A percentile compares a stretch with the other conserved stretches of the same genome.
These are phyloP conservation scores for Trichoderma gracile DNA, from an alignment of 2,329 filamentous ascomycete species.

Conservation along the genomic window DNA sequence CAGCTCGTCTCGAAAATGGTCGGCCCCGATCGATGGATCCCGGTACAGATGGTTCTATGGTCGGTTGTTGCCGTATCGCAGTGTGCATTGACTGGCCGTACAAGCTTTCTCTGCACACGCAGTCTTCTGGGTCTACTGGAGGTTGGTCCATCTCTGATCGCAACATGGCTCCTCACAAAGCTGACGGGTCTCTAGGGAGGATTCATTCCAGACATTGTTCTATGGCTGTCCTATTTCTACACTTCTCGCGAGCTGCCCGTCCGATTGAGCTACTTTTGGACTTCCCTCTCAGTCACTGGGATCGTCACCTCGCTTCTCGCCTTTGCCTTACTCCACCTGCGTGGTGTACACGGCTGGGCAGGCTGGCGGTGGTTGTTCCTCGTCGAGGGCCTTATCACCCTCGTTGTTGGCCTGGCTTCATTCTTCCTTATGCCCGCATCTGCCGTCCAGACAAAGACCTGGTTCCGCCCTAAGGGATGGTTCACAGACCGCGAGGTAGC, in stretches of 20 bases:
- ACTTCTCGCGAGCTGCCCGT: constrained; percentile 13
- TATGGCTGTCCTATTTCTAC: constrained; percentile 16
- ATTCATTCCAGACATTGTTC: constrained; percentile 18
- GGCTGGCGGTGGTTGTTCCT: constrained; percentile 19
- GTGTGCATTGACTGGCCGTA: constrained; percentile 7
- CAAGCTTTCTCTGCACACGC: constrained; percentile 19
- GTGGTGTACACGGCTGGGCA: constrained; percentile 9
- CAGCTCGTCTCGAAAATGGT: constrained; percentile 18
- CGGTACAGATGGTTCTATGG: constrained; percentile 18
- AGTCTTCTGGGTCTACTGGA: constrained; percentile 10
- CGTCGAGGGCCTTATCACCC: constrained; percentile 10
- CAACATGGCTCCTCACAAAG: background rate
- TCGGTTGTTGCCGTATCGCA: constrained; percentile 9
- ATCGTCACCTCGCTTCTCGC: constrained; percentile 10
- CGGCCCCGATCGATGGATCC: constrained; percentile 16
- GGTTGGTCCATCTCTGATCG: background rate
- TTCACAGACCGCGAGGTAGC: constrained; percentile 15
- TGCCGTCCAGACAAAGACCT: constrained; percentile 13
- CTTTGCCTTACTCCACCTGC: constrained; percentile 7
- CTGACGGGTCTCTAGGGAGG: constrained; percentile 1
- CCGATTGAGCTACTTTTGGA: constrained; percentile 19
- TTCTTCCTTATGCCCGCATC: constrained; percentile 19
- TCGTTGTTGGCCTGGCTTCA: constrained; percentile 8
- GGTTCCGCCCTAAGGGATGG: constrained; percentile 19
- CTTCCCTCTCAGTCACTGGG: constrained; percentile 9